A percentile compares a stretch with the other conserved stretches of the same genome.
These are phyloP conservation scores for Gautieria morchelliformis DNA, from an alignment of 768 basidiomycete species.

Conservation along the genomic window DNA sequence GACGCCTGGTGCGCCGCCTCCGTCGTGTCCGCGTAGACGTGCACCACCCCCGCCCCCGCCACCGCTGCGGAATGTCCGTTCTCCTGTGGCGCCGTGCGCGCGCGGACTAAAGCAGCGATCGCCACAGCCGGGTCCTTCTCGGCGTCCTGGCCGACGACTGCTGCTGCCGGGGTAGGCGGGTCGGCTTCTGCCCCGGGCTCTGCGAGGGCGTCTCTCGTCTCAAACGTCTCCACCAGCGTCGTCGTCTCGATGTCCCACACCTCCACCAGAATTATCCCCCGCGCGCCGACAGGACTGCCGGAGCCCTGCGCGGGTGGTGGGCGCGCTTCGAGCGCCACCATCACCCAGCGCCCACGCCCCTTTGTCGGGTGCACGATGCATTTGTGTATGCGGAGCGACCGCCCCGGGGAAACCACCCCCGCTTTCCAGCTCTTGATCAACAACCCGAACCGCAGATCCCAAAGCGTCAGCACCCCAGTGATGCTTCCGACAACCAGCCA, in stretches of 20 bases:
- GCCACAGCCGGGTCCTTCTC: constrained; percentile 60
- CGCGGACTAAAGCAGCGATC: constrained; percentile 72
- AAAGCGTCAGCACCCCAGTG: constrained; percentile 75
- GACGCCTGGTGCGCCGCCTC: constrained; percentile 24
- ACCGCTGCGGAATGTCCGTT: constrained; percentile 18
- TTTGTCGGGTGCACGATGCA: constrained; percentile 77
- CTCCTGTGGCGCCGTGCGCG: constrained; percentile 28
- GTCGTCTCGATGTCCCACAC: constrained; percentile 91
- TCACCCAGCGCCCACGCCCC: constrained; percentile 83
- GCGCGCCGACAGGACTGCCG: constrained; percentile 15
- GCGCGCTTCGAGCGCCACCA: constrained; percentile 61
- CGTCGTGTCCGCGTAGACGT: constrained; percentile 24
- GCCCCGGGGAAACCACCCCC: constrained; percentile 39
- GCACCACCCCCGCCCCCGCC: no score
- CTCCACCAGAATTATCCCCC: constrained; percentile 52
- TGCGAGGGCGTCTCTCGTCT: constrained; percentile 26
- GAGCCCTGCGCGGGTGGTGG: constrained; percentile 4
- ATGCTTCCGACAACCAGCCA: constrained; percentile 90
- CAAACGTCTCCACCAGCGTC: constrained; percentile 69
- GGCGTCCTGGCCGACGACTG: constrained; percentile 36
- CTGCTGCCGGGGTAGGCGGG: background rate
- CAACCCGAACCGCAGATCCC: constrained; percentile 93
- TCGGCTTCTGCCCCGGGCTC: constrained; percentile 17
- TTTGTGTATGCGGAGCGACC: constrained; percentile 56
- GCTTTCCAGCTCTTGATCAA: constrained; percentile 83